Evolutionary conservation across 495 filamentous ascomycete species (phyloP).

Genomic region (Xeromyces bisporus): DNA sequence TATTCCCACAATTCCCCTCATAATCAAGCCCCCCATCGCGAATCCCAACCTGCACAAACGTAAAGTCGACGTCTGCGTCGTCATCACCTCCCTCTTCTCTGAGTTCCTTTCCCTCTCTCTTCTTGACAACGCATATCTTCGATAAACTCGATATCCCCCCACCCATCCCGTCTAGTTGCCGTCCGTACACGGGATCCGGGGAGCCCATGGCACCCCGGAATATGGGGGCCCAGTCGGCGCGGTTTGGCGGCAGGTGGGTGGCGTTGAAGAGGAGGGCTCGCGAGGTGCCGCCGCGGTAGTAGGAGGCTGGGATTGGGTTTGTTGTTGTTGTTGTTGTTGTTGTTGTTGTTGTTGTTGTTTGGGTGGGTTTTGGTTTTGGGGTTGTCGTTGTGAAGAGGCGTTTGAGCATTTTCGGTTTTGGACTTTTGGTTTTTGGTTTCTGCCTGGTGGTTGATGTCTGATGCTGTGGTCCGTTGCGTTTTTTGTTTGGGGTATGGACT

Average conservation of each 20-base stretch:
- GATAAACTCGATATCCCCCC: constrained; percentile 52
- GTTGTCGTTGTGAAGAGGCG: too few relatives aligned
- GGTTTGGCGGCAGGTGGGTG: constrained; percentile 31
- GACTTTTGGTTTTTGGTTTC: too few relatives aligned
- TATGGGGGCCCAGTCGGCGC: constrained; percentile 35
- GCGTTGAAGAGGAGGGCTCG: constrained; percentile 46
- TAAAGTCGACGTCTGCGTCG: constrained; percentile 53
- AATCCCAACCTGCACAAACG: constrained; percentile 52
- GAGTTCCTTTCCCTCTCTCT: too few relatives aligned
- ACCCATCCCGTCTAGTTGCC: constrained; percentile 58
- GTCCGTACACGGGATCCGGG: constrained; percentile 44
- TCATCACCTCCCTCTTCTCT: too few relatives aligned
- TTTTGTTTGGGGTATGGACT: too few relatives aligned
- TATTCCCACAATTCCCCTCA: constrained; percentile 60
- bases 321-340: too few relatives aligned
- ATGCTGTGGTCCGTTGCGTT: too few relatives aligned
- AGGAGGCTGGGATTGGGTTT: constrained; percentile 44
- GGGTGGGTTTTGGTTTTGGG: background rate
- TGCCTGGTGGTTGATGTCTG: too few relatives aligned
- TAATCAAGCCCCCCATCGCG: constrained; percentile 40
- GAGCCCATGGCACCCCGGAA: constrained; percentile 48
- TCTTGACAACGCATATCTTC: constrained; percentile 49
- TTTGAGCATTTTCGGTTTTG: too few relatives aligned
- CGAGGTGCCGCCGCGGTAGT: constrained; percentile 59
- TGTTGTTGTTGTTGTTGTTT: too few relatives aligned